Conservation (phyloP, 176 grass and related monocot species). For the Cenchrus fungigraminus region DNA sequence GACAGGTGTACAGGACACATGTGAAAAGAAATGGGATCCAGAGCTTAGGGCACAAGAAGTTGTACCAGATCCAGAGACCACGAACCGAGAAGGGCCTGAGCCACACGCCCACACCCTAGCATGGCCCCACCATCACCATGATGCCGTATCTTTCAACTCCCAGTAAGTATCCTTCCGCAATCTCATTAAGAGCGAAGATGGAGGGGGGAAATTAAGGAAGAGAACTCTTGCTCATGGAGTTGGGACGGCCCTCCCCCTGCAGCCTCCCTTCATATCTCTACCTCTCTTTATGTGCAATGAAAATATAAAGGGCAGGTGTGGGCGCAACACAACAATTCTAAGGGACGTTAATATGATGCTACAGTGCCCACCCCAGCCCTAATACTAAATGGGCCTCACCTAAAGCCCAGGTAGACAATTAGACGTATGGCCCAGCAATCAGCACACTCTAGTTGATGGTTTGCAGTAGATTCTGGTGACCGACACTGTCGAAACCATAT, state of each 20-base stretch:
- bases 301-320: neutral
- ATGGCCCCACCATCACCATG: neutral
- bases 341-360: neutral
- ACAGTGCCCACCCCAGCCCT: neutral
- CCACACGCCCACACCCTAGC: constrained; percentile 9
- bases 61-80: neutral
- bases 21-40: neutral
- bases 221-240: neutral
- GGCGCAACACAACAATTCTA: neutral
- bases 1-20: neutral
- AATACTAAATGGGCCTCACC: constrained; percentile 1
- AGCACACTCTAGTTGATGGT: neutral
- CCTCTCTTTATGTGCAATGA: neutral
- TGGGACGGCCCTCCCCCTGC: neutral
- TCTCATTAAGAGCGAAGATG: neutral
- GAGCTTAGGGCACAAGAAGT: neutral
- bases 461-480: neutral
- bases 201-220: neutral
- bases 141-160: neutral
- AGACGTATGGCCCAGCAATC: neutral
- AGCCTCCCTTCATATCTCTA: neutral
- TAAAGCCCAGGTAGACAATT: constrained; percentile 18
- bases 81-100: neutral
- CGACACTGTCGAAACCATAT: neutral
- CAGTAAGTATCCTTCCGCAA: neutral